Evolutionary conservation across 2,329 filamentous ascomycete species (phyloP), one percentile per base, ranked within the genome.

Genomic region (Xylaria sp.): DNA sequence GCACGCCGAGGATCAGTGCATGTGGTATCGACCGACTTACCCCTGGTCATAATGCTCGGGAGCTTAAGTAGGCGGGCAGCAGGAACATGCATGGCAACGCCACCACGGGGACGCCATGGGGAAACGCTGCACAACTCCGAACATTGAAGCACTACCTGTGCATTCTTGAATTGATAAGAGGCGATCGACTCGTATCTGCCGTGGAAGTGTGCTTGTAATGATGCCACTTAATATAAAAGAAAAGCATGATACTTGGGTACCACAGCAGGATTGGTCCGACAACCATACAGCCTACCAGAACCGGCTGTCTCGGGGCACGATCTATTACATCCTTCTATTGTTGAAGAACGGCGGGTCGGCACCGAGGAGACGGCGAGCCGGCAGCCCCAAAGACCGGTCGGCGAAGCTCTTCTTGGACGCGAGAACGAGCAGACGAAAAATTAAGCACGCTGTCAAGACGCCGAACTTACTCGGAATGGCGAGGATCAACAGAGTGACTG

Each of bases 101-200:
- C 50, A 55, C 50, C 13, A 50, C 32, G 43, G 30, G 43, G 23
- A 28, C 30, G 50, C 60, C 53, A 53, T 53, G 60, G 66, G 43
- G 32, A 52, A 58, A 58, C 64, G 68, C 63, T 67, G 66, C 71
- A 71, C 65, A 64, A 57, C 62, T 34, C 57, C 60, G 60, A 59
- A 59, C 43, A 57, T 52, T 12, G 63, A 53, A 41, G 59, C 52
- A 55, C 20, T n/a, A 60, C 60, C 58, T 48, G 59, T 58, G 30
- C 52, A 60, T 36, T 34, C 28, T 55, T 30, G 34, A 62, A 61
- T 56, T 32, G 55, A 63, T 60, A 60, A 59, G 48, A 53, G 50
- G 59, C 57, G 58, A 58, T 66, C 20, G 50, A 23, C 65, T 75
- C 73, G 73, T 75, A 73, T 75, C 67, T 53, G 72, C 58, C 10